Evolutionary conservation across 2,329 filamentous ascomycete genomes (phyloP), one percentile per base, ranked within the genome.

Genomic region (Kalaharituber pfeilii): DNA sequence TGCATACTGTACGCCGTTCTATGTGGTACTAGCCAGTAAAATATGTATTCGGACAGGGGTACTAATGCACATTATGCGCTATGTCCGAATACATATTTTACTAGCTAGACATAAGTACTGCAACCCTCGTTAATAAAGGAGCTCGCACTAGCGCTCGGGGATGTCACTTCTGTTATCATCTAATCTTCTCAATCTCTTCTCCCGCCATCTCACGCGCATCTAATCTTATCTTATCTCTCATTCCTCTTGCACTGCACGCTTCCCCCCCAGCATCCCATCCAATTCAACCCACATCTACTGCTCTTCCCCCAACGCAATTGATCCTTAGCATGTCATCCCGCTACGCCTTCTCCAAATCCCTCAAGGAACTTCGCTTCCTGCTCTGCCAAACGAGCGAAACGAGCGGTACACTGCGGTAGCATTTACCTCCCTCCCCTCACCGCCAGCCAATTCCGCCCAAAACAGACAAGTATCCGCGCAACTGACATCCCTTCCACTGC

Each of bases 301-400:
- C 49, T 24, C 20, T 22, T 18, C 28, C 39, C 36, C 20, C 42
- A n/a, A 24, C 51, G 51, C 24, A 25, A 51, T 24, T 28, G 51
- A 4, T 30, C 22, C 11, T 61, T 67, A 75, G 63, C 62, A 96
- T 96, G 91, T 60, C 62, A 20, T 75, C 77, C 72, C 94, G 91
- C 76, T 95, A 94, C 74, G 86, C 81, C 65, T 98, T 98, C 73
- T 78, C 80, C 63, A 83, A 86, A 70, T 74, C 80, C 62, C 76
- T 98, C 69, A 94, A 87, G 77, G 91, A 98, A 77, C 77, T 98
- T 69, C 84, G 91, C 68, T 98, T 98, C 73, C 77, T 94, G 65
- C 89, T 96, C 74, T 96, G 91, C 75, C 89, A 96, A 73, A 88
- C 86, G 52, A 85, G 84, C 62, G 84, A 94, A 68, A 81, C 86